These are phyloP conservation scores for Dalbergia cultrata DNA, from an alignment of 306 rosid species.

Conservation along the genomic window DNA sequence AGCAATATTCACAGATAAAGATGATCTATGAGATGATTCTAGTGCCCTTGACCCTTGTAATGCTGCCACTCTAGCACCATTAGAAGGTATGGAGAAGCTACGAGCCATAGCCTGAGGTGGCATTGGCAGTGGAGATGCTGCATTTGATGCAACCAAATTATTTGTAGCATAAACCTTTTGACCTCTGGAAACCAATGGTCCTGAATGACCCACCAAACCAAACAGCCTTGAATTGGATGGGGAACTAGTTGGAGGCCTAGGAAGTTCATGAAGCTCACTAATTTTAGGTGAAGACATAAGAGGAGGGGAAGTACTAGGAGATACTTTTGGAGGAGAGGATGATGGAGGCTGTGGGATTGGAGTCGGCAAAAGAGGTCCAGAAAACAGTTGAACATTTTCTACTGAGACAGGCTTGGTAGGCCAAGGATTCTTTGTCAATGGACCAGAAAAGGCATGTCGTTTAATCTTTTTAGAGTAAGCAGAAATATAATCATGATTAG, in stretches of 20 bases:
- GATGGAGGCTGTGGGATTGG: conserved; percentile 73
- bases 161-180: conserved; percentile 63
- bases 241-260: conserved; percentile 81
- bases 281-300: conserved; percentile 82
- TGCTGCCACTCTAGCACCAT: conserved; percentile 62
- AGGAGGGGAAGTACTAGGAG: conserved; percentile 83
- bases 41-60: conserved; percentile 57
- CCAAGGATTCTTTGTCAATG: conserved; percentile 71
- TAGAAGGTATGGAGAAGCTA: conserved; percentile 90
- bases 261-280: conserved; percentile 98
- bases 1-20: conserved; percentile 51
- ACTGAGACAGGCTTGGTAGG: conserved; percentile 58
- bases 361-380: conserved; percentile 83
- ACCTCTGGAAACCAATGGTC: conserved; percentile 73
- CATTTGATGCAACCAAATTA: conserved; percentile 54
- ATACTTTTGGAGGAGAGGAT: conserved; percentile 79
- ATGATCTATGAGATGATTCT: conserved; percentile 59
- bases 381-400: conserved; percentile 69
- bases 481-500: conserved; percentile 55
- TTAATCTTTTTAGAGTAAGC: conserved; percentile 73
- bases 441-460: conserved; percentile 91
- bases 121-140: conserved; percentile 83
- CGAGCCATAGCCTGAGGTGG: conserved; percentile 82
- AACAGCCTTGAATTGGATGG: conserved; percentile 64
- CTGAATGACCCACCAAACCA: conserved; percentile 81